phyloP scores from a whole-genome alignment of 495 filamentous ascomycete genomes.

The Staphylotrichum tortipilum region DNA sequence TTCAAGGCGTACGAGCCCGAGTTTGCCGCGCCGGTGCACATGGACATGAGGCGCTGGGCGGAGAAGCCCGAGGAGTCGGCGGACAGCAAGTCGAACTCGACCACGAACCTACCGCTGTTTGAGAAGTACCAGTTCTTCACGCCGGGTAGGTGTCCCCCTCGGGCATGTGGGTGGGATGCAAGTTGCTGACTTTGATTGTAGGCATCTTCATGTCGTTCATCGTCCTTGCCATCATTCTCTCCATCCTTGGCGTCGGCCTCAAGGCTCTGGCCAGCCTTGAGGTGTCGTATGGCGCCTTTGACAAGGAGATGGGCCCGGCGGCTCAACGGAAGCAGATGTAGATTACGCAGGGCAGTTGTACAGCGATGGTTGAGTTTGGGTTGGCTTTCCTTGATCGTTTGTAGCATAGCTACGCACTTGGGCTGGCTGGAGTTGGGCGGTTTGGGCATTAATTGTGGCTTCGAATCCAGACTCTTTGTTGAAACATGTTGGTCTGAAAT shows the following conservation, averaged over 20 bases:
- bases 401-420: constrained; percentile 11
- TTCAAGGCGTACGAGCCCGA: constrained; percentile 38
- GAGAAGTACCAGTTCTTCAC: constrained; percentile 87
- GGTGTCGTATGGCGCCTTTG: constrained; percentile 88
- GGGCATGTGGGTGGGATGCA: too few relatives aligned
- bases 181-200: constrained; percentile 4
- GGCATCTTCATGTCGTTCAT: constrained; percentile 73
- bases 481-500: background rate
- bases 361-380: background rate
- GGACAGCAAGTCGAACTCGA: constrained; percentile 16
- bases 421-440: constrained; percentile 14
- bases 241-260: constrained; percentile 70
- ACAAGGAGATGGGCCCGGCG: constrained; percentile 83
- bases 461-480: constrained; percentile 6
- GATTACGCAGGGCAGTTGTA: background rate
- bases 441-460: constrained; percentile 7
- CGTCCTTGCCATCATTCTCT: constrained; percentile 51
- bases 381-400: constrained; percentile 4
- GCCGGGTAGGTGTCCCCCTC: constrained; percentile 38
- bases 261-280: constrained; percentile 68
- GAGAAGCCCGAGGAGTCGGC: constrained; percentile 8
- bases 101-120: constrained; percentile 55
- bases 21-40: constrained; percentile 35
- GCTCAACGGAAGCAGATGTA: constrained; percentile 79
- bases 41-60: constrained; percentile 40